A percentile compares a stretch with the other conserved stretches of the same genome.
Evolutionary conservation across 2,329 filamentous ascomycete species (phyloP).

Genomic region (Dothistroma septosporum): DNA sequence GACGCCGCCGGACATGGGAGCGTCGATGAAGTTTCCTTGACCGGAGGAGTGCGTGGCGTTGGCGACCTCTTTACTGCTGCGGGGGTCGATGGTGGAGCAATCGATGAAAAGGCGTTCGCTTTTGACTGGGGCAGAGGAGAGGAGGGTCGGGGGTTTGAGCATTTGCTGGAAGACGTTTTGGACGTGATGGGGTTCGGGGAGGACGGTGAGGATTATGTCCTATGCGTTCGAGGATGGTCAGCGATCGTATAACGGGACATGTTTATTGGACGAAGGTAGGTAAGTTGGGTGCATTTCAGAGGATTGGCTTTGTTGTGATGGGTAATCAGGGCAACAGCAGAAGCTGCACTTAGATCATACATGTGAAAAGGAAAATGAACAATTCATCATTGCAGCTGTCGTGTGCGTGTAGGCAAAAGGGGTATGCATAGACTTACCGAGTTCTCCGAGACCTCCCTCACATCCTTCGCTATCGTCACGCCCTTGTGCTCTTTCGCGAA

Average conservation of each 20-base stretch:
- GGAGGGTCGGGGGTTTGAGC: conserved; percentile 55
- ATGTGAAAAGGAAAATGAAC: conserved; percentile 44
- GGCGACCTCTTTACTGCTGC: conserved; percentile 74
- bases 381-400: conserved; percentile 44
- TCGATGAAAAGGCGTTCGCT: conserved; percentile 79
- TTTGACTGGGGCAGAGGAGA: conserved; percentile 46
- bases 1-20: conserved; percentile 94
- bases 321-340: conserved; percentile 59
- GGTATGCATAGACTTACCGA: conserved; percentile 51
- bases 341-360: conserved; percentile 69
- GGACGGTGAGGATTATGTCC: conserved; percentile 82
- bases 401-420: conserved; percentile 14
- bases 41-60: conserved; percentile 61
- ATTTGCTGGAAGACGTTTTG: conserved; percentile 76
- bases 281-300: conserved; percentile 50
- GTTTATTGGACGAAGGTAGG: background rate
- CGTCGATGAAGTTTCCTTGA: conserved; percentile 80
- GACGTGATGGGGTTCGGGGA: conserved; percentile 86
- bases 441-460: conserved; percentile 62
- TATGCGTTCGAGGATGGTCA: conserved; percentile 38
- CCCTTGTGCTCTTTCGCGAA: conserved; percentile 54
- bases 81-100: conserved; percentile 92
- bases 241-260: background rate
- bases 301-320: conserved; percentile 65
- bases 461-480: conserved; percentile 54